Conservation (phyloP, 2,329 filamentous ascomycete species). For the Intubia oerlemansii region DNA sequence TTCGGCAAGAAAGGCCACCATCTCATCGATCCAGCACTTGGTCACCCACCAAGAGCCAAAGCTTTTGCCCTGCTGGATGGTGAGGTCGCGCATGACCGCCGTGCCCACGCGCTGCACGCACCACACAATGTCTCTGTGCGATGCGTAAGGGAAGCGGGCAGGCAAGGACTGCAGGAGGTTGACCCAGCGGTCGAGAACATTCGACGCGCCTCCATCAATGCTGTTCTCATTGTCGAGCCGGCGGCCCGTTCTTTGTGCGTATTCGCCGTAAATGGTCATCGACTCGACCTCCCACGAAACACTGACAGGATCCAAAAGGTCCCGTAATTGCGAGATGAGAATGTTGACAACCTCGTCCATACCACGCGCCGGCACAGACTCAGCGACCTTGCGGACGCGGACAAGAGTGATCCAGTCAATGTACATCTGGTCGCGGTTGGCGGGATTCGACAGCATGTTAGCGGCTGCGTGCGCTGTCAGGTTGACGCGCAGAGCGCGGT, state of each 20-base stretch:
- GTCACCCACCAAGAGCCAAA: slow-evolving; percentile 91
- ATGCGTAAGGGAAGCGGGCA: slow-evolving; percentile 50
- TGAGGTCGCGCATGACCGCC: slow-evolving; percentile 61
- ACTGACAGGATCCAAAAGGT: slow-evolving; percentile 46
- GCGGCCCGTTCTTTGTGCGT: slow-evolving; percentile 24
- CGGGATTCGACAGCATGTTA: slow-evolving; percentile 73
- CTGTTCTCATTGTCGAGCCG: slow-evolving; percentile 17
- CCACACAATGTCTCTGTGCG: slow-evolving; percentile 51
- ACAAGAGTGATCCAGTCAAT: slow-evolving; percentile 62
- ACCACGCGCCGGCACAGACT: slow-evolving; percentile 37
- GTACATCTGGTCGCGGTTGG: slow-evolving; percentile 90
- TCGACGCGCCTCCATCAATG: slow-evolving; percentile 26
- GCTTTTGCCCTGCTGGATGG: slow-evolving; percentile 54
- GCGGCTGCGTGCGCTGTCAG: slow-evolving; percentile 83
- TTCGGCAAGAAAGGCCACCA: slow-evolving; percentile 75
- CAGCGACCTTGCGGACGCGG: slow-evolving; percentile 38
- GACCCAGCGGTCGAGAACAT: slow-evolving; percentile 62
- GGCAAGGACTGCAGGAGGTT: slow-evolving; percentile 49
- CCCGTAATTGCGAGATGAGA: slow-evolving; percentile 44
- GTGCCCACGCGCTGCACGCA: slow-evolving; percentile 58
- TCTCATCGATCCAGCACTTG: slow-evolving; percentile 89
- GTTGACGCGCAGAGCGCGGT: slow-evolving; percentile 78
- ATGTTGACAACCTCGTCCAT: slow-evolving; percentile 47
- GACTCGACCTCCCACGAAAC: slow-evolving; percentile 44
- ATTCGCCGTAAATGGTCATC: slow-evolving; percentile 36